Conservation (phyloP, 2,329 filamentous ascomycete genomes). For the Venturia effusa region DNA sequence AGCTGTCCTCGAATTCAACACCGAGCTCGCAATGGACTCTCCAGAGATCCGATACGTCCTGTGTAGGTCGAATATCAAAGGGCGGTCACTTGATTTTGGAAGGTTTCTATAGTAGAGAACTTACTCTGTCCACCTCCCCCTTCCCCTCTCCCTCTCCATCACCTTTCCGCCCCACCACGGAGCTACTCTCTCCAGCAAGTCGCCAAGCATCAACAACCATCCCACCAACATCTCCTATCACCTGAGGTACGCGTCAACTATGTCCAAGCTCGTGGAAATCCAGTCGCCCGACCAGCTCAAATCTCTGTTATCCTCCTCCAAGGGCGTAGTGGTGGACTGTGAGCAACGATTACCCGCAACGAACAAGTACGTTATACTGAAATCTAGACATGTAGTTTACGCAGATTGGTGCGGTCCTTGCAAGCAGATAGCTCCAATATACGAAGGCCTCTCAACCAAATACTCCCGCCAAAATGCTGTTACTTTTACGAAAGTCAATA, state of each 20-base stretch:
- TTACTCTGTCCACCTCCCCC: too few species aligned
- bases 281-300: constrained; percentile 30
- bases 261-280: constrained; percentile 28
- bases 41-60: too few species aligned
- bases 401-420: constrained; percentile 80
- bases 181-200: neutral
- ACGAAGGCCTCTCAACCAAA: constrained; percentile 61
- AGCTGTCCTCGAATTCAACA: too few species aligned
- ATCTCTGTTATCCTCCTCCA: constrained; percentile 58
- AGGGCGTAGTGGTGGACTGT: constrained; percentile 84
- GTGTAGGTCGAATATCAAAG: too few species aligned
- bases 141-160: neutral
- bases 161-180: neutral
- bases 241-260: neutral
- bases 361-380: constrained; percentile 8
- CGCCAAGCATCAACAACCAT: neutral
- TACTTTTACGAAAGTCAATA: constrained; percentile 81
- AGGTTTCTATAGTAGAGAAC: too few species aligned
- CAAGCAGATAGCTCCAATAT: constrained; percentile 72
- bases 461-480: constrained; percentile 63
- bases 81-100: too few species aligned
- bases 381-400: constrained; percentile 50
- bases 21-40: too few species aligned
- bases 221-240: neutral
- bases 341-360: constrained; percentile 30